phyloP scores from a whole-genome alignment of 1,139 yeast species.

The Yamadazyma diospyri region DNA sequence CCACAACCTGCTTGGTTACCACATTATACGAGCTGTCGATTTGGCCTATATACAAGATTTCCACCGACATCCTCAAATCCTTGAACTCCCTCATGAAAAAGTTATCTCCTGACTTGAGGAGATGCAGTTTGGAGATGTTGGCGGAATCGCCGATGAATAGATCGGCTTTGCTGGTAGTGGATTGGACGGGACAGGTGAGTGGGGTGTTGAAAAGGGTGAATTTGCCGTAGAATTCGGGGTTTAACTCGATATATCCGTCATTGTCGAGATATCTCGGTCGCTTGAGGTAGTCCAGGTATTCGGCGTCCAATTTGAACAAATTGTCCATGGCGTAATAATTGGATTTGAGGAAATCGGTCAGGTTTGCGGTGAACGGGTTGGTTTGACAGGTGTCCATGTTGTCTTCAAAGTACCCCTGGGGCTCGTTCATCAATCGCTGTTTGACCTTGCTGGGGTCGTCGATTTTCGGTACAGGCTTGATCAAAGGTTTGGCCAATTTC shows the following conservation, averaged over 20 bases:
- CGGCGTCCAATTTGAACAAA: constrained; percentile 39
- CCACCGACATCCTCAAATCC: constrained; percentile 36
- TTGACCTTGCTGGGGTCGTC: background rate
- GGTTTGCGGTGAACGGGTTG: constrained; percentile 21
- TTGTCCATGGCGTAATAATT: constrained; percentile 34
- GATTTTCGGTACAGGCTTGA: background rate
- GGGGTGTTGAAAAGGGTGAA: constrained; percentile 23
- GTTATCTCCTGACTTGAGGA: constrained; percentile 19
- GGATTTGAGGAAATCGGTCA: constrained; percentile 23
- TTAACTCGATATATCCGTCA: constrained; percentile 31
- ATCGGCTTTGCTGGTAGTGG: constrained; percentile 28
- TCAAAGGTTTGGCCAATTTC: constrained; percentile 8
- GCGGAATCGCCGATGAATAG: constrained; percentile 29
- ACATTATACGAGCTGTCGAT: constrained; percentile 28
- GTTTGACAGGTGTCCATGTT: constrained; percentile 30
- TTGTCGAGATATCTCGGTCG: constrained; percentile 33
- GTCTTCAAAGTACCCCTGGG: constrained; percentile 4
- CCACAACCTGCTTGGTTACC: constrained; percentile 25
- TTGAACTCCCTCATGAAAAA: constrained; percentile 34
- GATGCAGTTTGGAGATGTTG: constrained; percentile 18
- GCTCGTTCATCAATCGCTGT: background rate
- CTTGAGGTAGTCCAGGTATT: constrained; percentile 29
- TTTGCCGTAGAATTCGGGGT: constrained; percentile 24
- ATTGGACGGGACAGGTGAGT: constrained; percentile 22
- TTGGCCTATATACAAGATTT: constrained; percentile 27